A percentile compares a stretch with the other conserved stretches of the same genome.
phyloP scores from a whole-genome alignment of 2,329 filamentous ascomycete genomes.

The Calonectria pteridis region DNA sequence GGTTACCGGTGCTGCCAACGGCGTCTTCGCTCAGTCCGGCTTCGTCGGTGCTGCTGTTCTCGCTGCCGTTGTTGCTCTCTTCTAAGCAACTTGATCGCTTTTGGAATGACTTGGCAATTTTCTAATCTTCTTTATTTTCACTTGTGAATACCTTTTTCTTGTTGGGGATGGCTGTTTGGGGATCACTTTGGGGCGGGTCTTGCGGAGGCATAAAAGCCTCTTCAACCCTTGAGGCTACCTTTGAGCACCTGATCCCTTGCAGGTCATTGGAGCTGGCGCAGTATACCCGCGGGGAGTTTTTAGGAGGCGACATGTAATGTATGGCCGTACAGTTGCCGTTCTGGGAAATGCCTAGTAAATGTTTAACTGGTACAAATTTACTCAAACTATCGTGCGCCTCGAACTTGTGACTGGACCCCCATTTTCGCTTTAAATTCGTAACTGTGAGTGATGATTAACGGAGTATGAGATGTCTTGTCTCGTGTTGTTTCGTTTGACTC shows the following conservation, averaged over 20 bases:
- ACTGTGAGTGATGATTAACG: background rate
- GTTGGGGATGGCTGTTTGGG: constrained; percentile 49
- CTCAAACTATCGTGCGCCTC: background rate
- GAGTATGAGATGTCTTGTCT: background rate
- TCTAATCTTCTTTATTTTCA: constrained; percentile 33
- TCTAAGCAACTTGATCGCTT: constrained; percentile 37
- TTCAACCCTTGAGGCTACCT: constrained; percentile 32
- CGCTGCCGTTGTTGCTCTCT: constrained; percentile 55
- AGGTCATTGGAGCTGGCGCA: constrained; percentile 43
- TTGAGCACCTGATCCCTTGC: constrained; percentile 39
- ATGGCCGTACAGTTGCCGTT: constrained; percentile 26
- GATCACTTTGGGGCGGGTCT: constrained; percentile 35
- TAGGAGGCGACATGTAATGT: constrained; percentile 35
- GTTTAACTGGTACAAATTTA: constrained; percentile 28
- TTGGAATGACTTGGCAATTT: constrained; percentile 21
- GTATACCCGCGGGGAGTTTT: constrained; percentile 43
- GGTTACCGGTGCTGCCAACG: constrained; percentile 49
- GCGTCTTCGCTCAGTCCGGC: constrained; percentile 55
- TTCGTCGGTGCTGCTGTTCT: constrained; percentile 55
- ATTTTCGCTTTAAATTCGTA: background rate
- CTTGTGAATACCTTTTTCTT: constrained; percentile 40
- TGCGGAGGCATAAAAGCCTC: constrained; percentile 24
- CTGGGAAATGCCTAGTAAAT: constrained; percentile 36
- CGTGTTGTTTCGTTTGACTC: background rate
- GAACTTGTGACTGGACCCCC: background rate